phyloP scores from a whole-genome alignment of 2,329 filamentous ascomycete genomes.

The Aspergillus awamori region DNA sequence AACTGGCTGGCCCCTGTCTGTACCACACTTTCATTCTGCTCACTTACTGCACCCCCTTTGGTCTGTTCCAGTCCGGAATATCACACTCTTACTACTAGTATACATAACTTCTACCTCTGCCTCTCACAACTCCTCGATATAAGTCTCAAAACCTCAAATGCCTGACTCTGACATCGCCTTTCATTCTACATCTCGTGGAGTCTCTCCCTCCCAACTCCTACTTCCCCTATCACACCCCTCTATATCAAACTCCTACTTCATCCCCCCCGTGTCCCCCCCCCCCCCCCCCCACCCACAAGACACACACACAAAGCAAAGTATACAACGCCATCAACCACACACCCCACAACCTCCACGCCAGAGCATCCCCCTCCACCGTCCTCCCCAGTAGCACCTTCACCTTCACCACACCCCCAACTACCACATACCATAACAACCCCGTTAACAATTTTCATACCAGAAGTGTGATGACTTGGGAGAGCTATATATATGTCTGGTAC shows the following conservation, averaged over 20 bases:
- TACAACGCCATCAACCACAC: constrained; percentile 10
- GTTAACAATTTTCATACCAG: not conserved
- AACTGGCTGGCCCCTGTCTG: not conserved
- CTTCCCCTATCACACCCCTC: no score
- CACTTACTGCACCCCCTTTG: no score
- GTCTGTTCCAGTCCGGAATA: no score
- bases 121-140: no score
- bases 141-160: no score
- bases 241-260: not conserved
- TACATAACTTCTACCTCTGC: no score
- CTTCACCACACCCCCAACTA: not conserved
- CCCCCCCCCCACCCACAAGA: no score
- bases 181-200: no score
- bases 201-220: not conserved
- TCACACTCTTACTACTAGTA: no score
- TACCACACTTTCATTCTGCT: not conserved
- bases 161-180: no score
- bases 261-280: not conserved
- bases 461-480: no score
- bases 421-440: not conserved
- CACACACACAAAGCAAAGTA: not conserved
- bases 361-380: not conserved
- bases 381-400: not conserved
- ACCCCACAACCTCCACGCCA: constrained; percentile 11
- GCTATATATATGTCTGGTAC: no score